Base-by-base conservation (phyloP, 2,329 filamentous ascomycete genomes). In the Exserohilum rostratum region DNA sequence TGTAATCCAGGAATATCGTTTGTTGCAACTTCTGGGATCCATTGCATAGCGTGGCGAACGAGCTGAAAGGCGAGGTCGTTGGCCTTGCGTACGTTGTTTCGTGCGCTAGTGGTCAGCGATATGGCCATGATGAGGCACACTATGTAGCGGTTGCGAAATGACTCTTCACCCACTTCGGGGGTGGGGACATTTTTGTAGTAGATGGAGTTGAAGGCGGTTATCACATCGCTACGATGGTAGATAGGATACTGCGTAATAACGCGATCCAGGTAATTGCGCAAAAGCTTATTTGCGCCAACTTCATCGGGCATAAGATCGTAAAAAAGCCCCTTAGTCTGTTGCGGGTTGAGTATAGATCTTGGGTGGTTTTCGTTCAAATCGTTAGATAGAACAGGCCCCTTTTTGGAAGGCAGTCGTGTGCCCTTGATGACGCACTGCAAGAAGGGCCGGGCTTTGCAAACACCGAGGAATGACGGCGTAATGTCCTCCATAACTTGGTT, bases 121-220 rank as follows among this genome's bases (percentile, higher is more conserved):
- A 75, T 74, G 45, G 72, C 72, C 69, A 75, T 72, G 47, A 74
- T 70, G 49, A 75, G 69, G 52, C 69, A 72, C 44, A 75, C 65
- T 40, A 74, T 71, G 57, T 74, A 74, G 34, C 68, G 66, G 37
- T 73, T 65, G 5, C 71, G 69, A 2, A 68, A 52, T 3, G 60
- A 67, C 34, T 69, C 68, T 20, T 72, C 64, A 27, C 53, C 43
- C 25, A 18, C 43, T 25, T 46, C 63, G 17, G 64, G 58, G 6
- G 62, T 64, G 11, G 62, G 50, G 7, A 62, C 58, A n/a, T 58
- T 66, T 29, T 62, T 62, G 37, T 68, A 57, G 45, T 71, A 73
- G 37, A 74, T 69, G 30, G 67, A 67, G 34, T 71, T 70, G 56
- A 72, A 73, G 2, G 72, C 70, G 22, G 62, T 66, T 0, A 64